A percentile compares a stretch with the other conserved stretches of the same genome.
Evolutionary conservation across 2,329 filamentous ascomycete species (phyloP).

Genomic region (Fusarium pseudoanthophilum): DNA sequence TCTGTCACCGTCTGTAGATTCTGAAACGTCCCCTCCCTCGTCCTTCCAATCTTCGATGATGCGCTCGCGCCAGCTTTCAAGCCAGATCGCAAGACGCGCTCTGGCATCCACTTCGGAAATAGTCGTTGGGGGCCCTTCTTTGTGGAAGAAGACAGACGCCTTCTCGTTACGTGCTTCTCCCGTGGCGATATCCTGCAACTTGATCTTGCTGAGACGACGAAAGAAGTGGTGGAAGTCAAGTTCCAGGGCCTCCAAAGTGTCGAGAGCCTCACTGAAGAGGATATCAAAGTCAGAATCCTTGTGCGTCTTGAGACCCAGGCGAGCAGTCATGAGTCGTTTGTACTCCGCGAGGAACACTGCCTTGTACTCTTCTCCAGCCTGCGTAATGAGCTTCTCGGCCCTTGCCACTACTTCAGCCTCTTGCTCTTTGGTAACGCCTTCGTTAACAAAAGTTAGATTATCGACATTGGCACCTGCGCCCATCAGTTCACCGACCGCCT

Average conservation of each 20-base stretch:
- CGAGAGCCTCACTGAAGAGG: constrained; percentile 83
- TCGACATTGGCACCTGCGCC: constrained; percentile 81
- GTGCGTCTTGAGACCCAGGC: constrained; percentile 78
- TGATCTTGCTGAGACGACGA: constrained; percentile 76
- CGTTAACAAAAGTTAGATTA: constrained; percentile 72
- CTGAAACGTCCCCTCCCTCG: constrained; percentile 51
- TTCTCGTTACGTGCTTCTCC: constrained; percentile 69
- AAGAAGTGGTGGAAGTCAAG: constrained; percentile 97
- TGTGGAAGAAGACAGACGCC: constrained; percentile 82
- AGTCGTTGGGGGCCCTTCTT: constrained; percentile 70
- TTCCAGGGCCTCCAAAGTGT: constrained; percentile 82
- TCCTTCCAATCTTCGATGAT: constrained; percentile 80
- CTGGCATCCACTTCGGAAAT: constrained; percentile 72
- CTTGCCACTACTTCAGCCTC: constrained; percentile 77
- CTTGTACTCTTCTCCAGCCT: constrained; percentile 88
- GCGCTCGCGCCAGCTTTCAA: constrained; percentile 79
- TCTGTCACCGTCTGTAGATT: constrained; percentile 68
- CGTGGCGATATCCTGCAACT: constrained; percentile 70
- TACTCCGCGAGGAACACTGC: constrained; percentile 90
- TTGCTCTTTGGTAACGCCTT: constrained; percentile 74
- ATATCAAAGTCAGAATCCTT: constrained; percentile 81
- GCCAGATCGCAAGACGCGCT: constrained; percentile 78
- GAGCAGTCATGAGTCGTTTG: constrained; percentile 81
- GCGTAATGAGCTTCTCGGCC: constrained; percentile 85
- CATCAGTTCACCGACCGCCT: constrained; percentile 87